Percentiles rank a stretch among this genome's conserved stretches.
Conservation (phyloP, 768 basidiomycete genomes). For the Termitomyces sp. region DNA sequence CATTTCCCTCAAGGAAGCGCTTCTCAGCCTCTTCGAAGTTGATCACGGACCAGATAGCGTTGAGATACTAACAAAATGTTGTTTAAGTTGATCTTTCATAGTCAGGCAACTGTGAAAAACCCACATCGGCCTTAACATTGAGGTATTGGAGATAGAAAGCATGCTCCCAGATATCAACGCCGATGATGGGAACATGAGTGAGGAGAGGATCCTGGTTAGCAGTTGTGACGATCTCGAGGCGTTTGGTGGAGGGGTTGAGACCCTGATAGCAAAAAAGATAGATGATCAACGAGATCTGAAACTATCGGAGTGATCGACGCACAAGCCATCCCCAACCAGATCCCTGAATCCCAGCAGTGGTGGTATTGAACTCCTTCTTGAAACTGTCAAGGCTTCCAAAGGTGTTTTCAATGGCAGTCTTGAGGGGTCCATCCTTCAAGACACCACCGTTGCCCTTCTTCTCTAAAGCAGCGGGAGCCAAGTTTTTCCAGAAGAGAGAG, state of each 20-base stretch:
- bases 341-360: constrained; percentile 85
- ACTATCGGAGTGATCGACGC: constrained; percentile 29
- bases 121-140: constrained; percentile 90
- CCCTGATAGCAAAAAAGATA: constrained; percentile 43
- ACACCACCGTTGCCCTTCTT: constrained; percentile 59
- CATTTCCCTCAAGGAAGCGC: constrained; percentile 27
- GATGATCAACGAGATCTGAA: neutral
- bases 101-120: constrained; percentile 27
- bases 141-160: constrained; percentile 96
- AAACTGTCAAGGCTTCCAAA: constrained; percentile 74
- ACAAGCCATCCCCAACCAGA: constrained; percentile 98
- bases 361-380: constrained; percentile 80
- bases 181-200: constrained; percentile 75
- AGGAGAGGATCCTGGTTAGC: constrained; percentile 94
- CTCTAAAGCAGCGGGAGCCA: constrained; percentile 58
- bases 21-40: constrained; percentile 86
- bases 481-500: constrained; percentile 95
- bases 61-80: constrained; percentile 60
- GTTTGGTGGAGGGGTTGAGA: constrained; percentile 58
- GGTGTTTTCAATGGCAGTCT: constrained; percentile 52
- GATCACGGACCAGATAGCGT: constrained; percentile 88
- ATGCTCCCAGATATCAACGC: constrained; percentile 95
- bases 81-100: neutral
- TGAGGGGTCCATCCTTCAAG: constrained; percentile 62
- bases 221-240: constrained; percentile 87